phyloP scores from a whole-genome alignment of 2,329 filamentous ascomycete genomes.

The Proliferodiscus dingleyae region DNA sequence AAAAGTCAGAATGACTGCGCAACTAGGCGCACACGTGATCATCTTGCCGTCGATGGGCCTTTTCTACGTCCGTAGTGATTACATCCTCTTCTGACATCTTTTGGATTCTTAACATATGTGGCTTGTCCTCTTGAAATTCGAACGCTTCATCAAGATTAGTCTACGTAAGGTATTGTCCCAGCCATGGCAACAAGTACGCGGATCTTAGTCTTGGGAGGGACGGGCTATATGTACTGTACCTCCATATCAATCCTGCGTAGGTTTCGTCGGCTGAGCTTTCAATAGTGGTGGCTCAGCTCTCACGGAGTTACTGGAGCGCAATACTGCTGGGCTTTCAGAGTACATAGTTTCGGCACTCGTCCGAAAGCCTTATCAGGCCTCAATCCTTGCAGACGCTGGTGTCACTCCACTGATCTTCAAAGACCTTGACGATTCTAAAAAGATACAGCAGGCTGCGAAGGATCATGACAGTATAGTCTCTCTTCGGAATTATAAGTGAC shows the following conservation, averaged over 20 bases:
- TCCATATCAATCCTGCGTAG: neutral
- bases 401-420: slow-evolving; percentile 21
- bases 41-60: no score
- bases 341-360: slow-evolving; percentile 20
- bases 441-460: slow-evolving; percentile 17
- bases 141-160: no score
- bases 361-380: slow-evolving; percentile 22
- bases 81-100: no score
- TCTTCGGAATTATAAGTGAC: neutral
- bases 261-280: neutral
- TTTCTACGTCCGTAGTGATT: no score
- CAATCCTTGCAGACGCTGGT: slow-evolving; percentile 18
- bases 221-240: slow-evolving; percentile 21
- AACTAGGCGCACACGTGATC: no score
- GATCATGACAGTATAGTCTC: slow-evolving; percentile 17
- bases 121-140: no score
- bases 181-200: neutral
- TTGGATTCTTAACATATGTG: no score
- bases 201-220: slow-evolving; percentile 19
- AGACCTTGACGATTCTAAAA: slow-evolving; percentile 20
- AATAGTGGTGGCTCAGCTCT: slow-evolving; percentile 22
- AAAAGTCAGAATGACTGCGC: no score
- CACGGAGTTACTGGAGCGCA: slow-evolving; percentile 7
- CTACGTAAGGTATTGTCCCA: no score
- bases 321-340: neutral